These are phyloP conservation scores for Vaccinium macrocarpon DNA, from an alignment of 148 eudicot species.

Conservation along the genomic window DNA sequence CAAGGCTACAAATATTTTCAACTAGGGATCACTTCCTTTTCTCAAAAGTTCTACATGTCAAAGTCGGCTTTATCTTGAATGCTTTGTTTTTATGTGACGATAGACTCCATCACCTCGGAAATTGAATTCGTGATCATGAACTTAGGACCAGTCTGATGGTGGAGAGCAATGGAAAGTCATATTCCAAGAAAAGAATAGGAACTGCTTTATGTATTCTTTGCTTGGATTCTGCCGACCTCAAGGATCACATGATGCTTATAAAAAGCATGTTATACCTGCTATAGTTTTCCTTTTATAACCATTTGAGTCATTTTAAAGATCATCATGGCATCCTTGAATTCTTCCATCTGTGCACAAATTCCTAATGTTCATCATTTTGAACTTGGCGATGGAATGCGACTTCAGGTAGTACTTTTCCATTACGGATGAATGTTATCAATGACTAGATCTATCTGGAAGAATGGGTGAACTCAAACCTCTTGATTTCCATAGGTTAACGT, in stretches of 20 bases:
- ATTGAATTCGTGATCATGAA: background rate
- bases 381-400: conserved; percentile 20
- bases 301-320: conserved; percentile 3
- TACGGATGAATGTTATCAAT: background rate
- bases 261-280: background rate
- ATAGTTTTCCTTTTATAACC: background rate
- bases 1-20: background rate
- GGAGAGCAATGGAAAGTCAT: background rate
- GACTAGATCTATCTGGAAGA: background rate
- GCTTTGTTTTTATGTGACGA: background rate
- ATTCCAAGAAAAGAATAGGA: background rate
- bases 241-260: background rate
- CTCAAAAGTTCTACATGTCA: background rate
- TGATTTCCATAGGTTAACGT: conserved; percentile 14
- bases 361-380: conserved; percentile 11
- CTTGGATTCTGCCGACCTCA: background rate
- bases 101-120: background rate
- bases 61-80: background rate
- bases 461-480: background rate
- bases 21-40: background rate
- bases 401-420: conserved; percentile 15
- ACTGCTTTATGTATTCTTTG: background rate
- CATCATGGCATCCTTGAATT: background rate
- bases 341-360: background rate
- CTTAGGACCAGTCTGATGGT: background rate